Conservation (phyloP, 495 filamentous ascomycete genomes). For the Aspergillus mulundensis region DNA sequence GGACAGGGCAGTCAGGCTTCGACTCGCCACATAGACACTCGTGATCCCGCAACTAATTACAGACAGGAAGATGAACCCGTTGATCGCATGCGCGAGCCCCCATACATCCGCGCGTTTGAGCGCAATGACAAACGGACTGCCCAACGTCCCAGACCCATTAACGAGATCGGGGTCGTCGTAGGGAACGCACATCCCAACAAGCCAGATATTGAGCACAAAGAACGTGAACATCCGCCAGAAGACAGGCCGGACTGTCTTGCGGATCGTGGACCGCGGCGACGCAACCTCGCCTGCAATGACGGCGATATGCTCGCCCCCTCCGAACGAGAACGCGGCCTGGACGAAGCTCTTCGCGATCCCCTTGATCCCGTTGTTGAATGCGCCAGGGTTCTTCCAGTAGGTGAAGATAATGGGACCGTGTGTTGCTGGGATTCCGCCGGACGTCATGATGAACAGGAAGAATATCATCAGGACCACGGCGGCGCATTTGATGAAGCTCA, state of each 20-base stretch:
- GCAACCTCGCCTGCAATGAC: constrained; percentile 28
- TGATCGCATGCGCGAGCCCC: constrained; percentile 25
- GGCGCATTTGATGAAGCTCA: constrained; percentile 28
- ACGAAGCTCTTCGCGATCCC: constrained; percentile 29
- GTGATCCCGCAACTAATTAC: constrained; percentile 29
- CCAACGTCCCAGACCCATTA: constrained; percentile 20
- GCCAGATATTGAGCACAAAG: constrained; percentile 30
- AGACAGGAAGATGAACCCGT: constrained; percentile 28
- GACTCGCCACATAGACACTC: constrained; percentile 27
- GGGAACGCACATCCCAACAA: constrained; percentile 30
- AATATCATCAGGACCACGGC: constrained; percentile 27
- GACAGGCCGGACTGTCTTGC: constrained; percentile 25
- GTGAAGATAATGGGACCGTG: constrained; percentile 26
- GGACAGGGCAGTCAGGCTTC: constrained; percentile 25
- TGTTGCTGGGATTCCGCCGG: constrained; percentile 26
- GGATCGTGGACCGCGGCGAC: constrained; percentile 24
- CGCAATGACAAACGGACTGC: constrained; percentile 28
- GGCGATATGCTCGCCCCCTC: constrained; percentile 27
- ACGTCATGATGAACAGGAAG: constrained; percentile 34
- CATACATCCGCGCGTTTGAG: constrained; percentile 25
- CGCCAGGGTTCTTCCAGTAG: constrained; percentile 28
- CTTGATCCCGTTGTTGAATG: constrained; percentile 31
- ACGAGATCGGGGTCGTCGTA: constrained; percentile 19
- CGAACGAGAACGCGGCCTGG: constrained; percentile 28
- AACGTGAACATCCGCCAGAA: constrained; percentile 34